These are phyloP conservation scores for Malus asiatica DNA, from an alignment of 306 rosid species.

Conservation along the genomic window DNA sequence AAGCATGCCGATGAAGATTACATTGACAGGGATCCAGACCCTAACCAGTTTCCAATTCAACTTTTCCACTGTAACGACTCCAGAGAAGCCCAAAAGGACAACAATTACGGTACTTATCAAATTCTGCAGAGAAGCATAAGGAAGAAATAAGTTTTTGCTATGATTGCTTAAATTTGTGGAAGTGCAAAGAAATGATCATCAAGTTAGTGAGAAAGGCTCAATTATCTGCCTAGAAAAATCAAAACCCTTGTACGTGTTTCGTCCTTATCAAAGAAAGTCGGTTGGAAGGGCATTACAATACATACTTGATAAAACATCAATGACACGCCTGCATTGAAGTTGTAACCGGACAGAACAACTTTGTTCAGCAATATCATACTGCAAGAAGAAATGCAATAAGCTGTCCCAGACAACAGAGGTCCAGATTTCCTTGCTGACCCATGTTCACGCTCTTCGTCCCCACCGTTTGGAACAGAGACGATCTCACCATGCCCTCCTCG, in stretches of 20 bases:
- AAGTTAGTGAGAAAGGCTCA: background rate
- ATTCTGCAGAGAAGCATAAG: conserved; percentile 48
- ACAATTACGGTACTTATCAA: conserved; percentile 63
- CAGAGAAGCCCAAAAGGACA: conserved; percentile 47
- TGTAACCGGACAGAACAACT: conserved; percentile 59
- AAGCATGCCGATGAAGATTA: conserved; percentile 87
- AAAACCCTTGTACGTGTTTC: background rate
- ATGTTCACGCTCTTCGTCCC: conserved; percentile 48
- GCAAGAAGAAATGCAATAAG: conserved; percentile 89
- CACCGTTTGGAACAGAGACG: conserved; percentile 21
- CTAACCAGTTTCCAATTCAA: conserved; percentile 73
- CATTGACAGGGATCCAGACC: conserved; percentile 85
- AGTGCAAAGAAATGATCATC: background rate
- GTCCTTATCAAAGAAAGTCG: background rate
- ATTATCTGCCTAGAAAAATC: background rate
- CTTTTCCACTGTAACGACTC: conserved; percentile 53
- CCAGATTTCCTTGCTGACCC: conserved; percentile 47
- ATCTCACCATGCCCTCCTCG: conserved; percentile 26
- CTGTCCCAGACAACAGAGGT: conserved; percentile 70
- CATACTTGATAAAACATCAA: conserved; percentile 83
- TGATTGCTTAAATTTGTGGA: background rate
- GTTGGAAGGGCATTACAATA: background rate
- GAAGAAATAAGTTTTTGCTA: conserved; percentile 1
- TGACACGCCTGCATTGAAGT: conserved; percentile 80
- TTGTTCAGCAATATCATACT: conserved; percentile 88